phyloP scores from a whole-genome alignment of 164 flowering plant species.

The Dillenia suffruticosa region DNA sequence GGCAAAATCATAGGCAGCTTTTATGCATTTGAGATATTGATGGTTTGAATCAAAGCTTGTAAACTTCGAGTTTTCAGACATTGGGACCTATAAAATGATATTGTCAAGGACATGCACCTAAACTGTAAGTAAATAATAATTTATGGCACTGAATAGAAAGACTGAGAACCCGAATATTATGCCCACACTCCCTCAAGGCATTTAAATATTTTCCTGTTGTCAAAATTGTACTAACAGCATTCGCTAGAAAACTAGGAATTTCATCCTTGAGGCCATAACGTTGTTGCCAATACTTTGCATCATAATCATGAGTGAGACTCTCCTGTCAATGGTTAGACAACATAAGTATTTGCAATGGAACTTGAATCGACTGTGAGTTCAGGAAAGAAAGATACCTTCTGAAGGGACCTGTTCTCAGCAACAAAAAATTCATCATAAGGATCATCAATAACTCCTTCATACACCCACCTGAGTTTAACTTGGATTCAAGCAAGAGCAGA shows the following conservation, averaged over 20 bases:
- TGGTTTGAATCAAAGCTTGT: constrained; percentile 80
- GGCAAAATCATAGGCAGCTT: constrained; percentile 86
- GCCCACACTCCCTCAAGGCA: constrained; percentile 99
- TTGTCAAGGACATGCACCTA: constrained; percentile 11
- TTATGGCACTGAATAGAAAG: not conserved
- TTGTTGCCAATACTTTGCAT: constrained; percentile 91
- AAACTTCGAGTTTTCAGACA: constrained; percentile 71
- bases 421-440: constrained; percentile 96
- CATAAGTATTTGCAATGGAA: constrained; percentile 14
- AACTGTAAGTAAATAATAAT: not conserved
- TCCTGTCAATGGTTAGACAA: constrained; percentile 43
- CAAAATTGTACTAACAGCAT: constrained; percentile 81
- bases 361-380: not conserved
- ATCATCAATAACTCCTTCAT: constrained; percentile 98
- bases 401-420: constrained; percentile 82
- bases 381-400: constrained; percentile 52
- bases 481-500: not conserved
- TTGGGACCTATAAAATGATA: constrained; percentile 58
- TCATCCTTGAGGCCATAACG: constrained; percentile 92
- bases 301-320: constrained; percentile 87
- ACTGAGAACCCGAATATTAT: constrained; percentile 77
- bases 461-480: constrained; percentile 67
- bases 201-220: constrained; percentile 97
- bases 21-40: constrained; percentile 90
- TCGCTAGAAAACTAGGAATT: constrained; percentile 91